Evolutionary conservation across 1,139 yeast genomes (phyloP).

Genomic region (Casaregolazyma lundiana): DNA sequence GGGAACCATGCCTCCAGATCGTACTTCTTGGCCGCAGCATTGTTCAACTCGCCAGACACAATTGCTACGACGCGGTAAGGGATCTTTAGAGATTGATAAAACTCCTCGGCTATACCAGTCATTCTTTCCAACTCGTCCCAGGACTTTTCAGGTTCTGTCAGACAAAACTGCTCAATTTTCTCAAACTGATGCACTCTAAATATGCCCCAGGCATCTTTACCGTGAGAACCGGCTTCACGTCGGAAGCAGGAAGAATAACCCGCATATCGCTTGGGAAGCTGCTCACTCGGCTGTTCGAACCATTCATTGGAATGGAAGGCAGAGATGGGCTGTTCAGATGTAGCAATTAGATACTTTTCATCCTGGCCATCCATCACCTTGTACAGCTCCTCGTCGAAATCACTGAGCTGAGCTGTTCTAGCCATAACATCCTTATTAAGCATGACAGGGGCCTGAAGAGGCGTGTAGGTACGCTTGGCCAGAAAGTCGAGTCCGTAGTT

Average conservation of each 20-base stretch:
- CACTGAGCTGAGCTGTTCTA: constrained; percentile 95
- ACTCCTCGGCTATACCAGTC: constrained; percentile 88
- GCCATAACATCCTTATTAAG: constrained; percentile 99
- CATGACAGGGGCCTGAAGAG: constrained; percentile 98
- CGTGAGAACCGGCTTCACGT: constrained; percentile 99
- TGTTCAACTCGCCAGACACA: constrained; percentile 97
- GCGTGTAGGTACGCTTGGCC: constrained; percentile 73
- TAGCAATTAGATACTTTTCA: constrained; percentile 95
- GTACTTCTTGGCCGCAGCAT: constrained; percentile 98
- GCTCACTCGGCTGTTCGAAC: constrained; percentile 97
- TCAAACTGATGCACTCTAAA: constrained; percentile 98
- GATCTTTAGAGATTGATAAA: constrained; percentile 83
- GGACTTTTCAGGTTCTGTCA: constrained; percentile 96
- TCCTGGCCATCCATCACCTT: constrained; percentile 96
- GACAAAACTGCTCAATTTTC: constrained; percentile 89
- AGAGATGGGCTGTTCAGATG: constrained; percentile 98
- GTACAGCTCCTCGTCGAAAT: constrained; percentile 96
- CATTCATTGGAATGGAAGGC: constrained; percentile 98
- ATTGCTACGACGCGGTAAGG: constrained; percentile 98
- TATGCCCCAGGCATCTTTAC: constrained; percentile 99
- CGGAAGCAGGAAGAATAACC: constrained; percentile 99
- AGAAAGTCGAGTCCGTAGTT: constrained; percentile 90
- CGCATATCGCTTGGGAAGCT: constrained; percentile 88
- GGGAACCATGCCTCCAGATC: constrained; percentile 99
- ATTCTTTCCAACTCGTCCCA: constrained; percentile 96